phyloP scores from a whole-genome alignment of 306 rosid species.

The Geum urbanum region DNA sequence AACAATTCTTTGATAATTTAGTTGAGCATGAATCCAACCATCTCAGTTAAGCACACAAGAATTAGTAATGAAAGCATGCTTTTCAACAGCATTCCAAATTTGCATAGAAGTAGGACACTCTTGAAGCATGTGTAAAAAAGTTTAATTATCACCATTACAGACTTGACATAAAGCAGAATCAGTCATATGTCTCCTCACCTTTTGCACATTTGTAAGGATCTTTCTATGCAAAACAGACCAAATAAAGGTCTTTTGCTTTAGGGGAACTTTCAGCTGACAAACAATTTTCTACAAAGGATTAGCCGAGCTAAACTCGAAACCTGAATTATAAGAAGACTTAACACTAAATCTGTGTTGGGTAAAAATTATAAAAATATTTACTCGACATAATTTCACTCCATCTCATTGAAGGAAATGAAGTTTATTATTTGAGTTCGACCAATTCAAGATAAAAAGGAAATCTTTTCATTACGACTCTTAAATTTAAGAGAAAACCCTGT shows the following conservation, averaged over 20 bases:
- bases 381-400: too few relatives aligned
- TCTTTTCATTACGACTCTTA: too few relatives aligned
- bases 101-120: not conserved
- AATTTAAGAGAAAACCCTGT: too few relatives aligned
- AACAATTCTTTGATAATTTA: not conserved
- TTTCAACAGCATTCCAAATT: not conserved
- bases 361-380: too few relatives aligned
- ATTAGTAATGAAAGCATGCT: not conserved
- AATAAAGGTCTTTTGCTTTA: not conserved
- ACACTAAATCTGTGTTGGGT: too few relatives aligned
- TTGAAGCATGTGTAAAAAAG: not conserved
- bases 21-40: not conserved
- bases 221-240: not conserved
- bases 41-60: rapidly evolving
- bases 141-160: not conserved
- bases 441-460: too few relatives aligned
- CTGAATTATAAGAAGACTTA: not conserved
- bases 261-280: not conserved
- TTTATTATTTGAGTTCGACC: too few relatives aligned
- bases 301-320: not conserved
- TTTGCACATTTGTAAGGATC: not conserved
- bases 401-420: too few relatives aligned
- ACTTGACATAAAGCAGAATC: not conserved
- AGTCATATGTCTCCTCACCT: not conserved
- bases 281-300: not conserved